Evolutionary conservation across 179 eudicot genomes (phyloP).

Genomic region (Silene vulgaris): DNA sequence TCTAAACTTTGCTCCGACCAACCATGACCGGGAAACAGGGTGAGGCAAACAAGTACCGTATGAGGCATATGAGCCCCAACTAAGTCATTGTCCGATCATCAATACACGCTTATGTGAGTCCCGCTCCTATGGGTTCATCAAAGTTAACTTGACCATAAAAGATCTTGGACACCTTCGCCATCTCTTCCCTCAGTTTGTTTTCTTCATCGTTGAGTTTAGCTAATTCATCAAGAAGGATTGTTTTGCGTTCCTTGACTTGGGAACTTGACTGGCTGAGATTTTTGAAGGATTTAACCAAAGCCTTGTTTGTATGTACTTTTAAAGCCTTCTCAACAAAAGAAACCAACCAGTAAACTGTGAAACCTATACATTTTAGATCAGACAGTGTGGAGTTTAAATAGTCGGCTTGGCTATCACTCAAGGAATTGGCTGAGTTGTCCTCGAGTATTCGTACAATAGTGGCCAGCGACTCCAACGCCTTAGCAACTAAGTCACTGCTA

Average conservation of each 20-base stretch:
- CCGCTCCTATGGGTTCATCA: constrained; percentile 7
- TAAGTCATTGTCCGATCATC: background rate
- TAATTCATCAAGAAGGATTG: constrained; percentile 7
- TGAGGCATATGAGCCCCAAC: background rate
- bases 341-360: constrained; percentile 20
- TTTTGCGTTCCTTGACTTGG: constrained; percentile 8
- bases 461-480: constrained; percentile 19
- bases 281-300: constrained; percentile 10
- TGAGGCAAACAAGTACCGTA: background rate
- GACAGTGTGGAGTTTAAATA: constrained; percentile 10
- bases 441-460: constrained; percentile 13
- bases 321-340: constrained; percentile 20
- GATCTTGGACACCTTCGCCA: background rate
- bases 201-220: constrained; percentile 3
- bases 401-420: constrained; percentile 21
- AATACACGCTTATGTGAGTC: background rate
- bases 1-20: too few relatives aligned
- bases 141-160: background rate
- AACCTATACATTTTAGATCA: constrained; percentile 8
- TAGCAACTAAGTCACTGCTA: constrained; percentile 7
- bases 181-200: background rate
- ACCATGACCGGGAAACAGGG: background rate
- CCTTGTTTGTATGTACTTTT: constrained; percentile 14
- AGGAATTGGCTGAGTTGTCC: background rate
- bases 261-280: constrained; percentile 6